Percentiles rank a stretch among this genome's conserved stretches.
phyloP scores from a whole-genome alignment of 169 alveolate genomes.

The Plasmodium fragile region DNA sequence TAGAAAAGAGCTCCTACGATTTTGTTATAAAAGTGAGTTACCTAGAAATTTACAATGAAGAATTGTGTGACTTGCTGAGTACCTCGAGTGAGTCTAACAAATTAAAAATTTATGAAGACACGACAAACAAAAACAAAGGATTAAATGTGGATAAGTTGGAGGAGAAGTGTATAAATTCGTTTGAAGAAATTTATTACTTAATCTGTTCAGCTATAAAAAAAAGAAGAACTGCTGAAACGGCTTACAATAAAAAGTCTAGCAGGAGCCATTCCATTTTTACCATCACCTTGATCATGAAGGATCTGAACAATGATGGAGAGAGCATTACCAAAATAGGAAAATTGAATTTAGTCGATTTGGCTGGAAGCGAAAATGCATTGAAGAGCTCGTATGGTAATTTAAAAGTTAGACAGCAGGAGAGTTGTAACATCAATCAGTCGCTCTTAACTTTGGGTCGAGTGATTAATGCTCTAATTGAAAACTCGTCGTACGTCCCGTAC shows the following conservation, averaged over 20 bases:
- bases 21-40: conserved; percentile 89
- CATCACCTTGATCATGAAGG: conserved; percentile 90
- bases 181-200: conserved; percentile 90
- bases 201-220: conserved; percentile 89
- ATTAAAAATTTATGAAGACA: conserved; percentile 80
- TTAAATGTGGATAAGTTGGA: conserved; percentile 86
- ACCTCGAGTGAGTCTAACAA: conserved; percentile 77
- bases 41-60: conserved; percentile 91
- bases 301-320: conserved; percentile 89
- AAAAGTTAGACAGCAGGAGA: conserved; percentile 92
- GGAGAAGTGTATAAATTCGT: conserved; percentile 88
- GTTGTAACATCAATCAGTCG: conserved; percentile 93
- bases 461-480: conserved; percentile 91
- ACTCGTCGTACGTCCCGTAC: conserved; percentile 95
- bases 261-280: conserved; percentile 93
- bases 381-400: conserved; percentile 91
- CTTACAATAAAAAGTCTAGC: conserved; percentile 90
- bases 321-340: conserved; percentile 91
- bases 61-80: conserved; percentile 87
- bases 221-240: conserved; percentile 91
- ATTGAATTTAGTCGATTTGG: conserved; percentile 95
- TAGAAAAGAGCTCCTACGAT: conserved; percentile 77
- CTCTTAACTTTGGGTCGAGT: conserved; percentile 93
- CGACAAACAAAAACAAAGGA: conserved; percentile 82
- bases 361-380: conserved; percentile 95